A percentile compares a stretch with the other conserved stretches of the same genome.
Conservation (phyloP, 305 asterid genomes). For the Fraxinus platypoda region DNA sequence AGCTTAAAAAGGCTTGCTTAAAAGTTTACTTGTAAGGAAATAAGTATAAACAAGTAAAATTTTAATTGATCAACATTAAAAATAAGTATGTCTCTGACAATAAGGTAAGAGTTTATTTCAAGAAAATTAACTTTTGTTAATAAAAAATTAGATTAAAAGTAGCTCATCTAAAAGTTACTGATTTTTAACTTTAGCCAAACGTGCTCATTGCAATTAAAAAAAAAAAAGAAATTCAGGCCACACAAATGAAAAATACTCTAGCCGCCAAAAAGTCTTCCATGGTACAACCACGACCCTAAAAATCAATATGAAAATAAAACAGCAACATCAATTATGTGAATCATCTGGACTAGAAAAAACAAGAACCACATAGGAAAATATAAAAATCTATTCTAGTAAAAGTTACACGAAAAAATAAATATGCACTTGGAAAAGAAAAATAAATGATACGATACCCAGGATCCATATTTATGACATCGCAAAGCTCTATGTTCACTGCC, state of each 20-base stretch:
- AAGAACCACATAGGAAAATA: neutral
- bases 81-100: neutral
- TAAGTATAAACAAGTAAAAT: neutral
- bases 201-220: neutral
- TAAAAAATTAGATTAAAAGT: neutral
- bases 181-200: neutral
- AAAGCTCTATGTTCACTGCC: conserved; percentile 93
- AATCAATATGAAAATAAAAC: neutral
- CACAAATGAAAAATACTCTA: neutral
- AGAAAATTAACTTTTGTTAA: neutral
- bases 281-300: neutral
- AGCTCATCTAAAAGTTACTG: neutral
- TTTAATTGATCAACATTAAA: neutral
- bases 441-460: conserved; percentile 55
- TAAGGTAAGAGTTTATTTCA: neutral
- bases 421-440: neutral
- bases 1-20: neutral
- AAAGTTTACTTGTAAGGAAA: neutral
- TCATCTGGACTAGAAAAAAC: neutral
- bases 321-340: neutral
- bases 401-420: neutral
- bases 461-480: conserved; percentile 75
- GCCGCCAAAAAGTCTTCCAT: neutral
- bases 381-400: conserved; percentile 2
- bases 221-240: neutral